These are phyloP conservation scores for Panaeolus cyanescens DNA, from an alignment of 768 basidiomycete species.

Conservation along the genomic window DNA sequence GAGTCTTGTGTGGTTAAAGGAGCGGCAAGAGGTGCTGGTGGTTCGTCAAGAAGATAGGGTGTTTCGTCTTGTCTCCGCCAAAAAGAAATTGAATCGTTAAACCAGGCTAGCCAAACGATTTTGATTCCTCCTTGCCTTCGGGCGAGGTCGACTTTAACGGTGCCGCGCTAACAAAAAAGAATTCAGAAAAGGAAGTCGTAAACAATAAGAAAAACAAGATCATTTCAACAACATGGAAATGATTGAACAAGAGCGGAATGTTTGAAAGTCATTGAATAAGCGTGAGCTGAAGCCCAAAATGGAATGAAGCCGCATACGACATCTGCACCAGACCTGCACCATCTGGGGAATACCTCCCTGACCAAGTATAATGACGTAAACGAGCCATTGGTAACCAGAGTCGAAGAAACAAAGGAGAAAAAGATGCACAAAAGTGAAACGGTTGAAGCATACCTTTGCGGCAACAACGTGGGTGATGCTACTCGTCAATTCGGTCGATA, in stretches of 20 bases:
- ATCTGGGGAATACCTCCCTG: not conserved
- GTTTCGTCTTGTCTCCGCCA: conserved; percentile 84
- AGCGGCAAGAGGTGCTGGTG: conserved; percentile 31
- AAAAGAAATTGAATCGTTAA: conserved; percentile 85
- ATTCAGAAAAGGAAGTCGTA: not conserved
- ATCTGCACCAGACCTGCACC: not conserved
- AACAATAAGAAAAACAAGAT: conserved; percentile 3
- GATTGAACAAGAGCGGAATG: not conserved
- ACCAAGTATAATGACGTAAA: not conserved
- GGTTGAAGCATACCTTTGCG: conserved; percentile 60
- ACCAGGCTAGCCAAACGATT: conserved; percentile 90
- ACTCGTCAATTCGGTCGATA: conserved; percentile 65
- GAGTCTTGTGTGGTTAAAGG: conserved; percentile 30
- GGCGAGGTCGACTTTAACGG: conserved; percentile 88
- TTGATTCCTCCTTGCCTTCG: conserved; percentile 74
- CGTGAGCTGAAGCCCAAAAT: not conserved
- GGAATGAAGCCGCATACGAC: not conserved
- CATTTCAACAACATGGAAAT: not conserved
- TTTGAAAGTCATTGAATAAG: not conserved
- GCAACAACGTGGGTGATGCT: conserved; percentile 90
- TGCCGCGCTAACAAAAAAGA: conserved; percentile 61
- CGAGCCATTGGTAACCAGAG: not conserved
- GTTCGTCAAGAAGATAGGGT: conserved; percentile 72
- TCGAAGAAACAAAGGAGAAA: not conserved
- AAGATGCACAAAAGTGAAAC: conserved; percentile 11